These are phyloP conservation scores for Backusella macrospora DNA, from an alignment of 192 early-diverging fungal species.

Conservation along the genomic window DNA sequence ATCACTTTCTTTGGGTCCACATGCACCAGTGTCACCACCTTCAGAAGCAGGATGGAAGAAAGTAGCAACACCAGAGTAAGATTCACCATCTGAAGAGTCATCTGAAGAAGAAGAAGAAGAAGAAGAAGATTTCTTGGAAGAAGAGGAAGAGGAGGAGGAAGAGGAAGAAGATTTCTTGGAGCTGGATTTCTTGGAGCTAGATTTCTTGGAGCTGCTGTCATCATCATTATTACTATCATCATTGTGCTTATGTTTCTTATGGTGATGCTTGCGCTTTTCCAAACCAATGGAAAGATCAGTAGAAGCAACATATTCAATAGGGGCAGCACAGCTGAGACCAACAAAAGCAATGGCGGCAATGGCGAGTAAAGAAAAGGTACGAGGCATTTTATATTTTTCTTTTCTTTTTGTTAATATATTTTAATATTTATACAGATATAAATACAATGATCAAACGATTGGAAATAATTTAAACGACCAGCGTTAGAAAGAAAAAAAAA, in stretches of 20 bases:
- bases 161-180: not conserved
- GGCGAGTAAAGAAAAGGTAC: not conserved
- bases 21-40: slow-evolving; percentile 33
- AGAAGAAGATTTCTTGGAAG: not conserved
- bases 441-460: not conserved
- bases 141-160: no score
- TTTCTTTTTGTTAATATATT: not conserved
- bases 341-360: slow-evolving; percentile 5
- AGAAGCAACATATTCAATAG: not conserved
- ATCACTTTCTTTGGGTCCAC: slow-evolving; percentile 28
- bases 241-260: not conserved
- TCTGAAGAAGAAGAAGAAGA: not conserved
- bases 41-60: slow-evolving; percentile 37
- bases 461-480: not conserved
- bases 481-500: not conserved
- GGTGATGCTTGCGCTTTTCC: not conserved
- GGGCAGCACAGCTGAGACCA: slow-evolving; percentile 11
- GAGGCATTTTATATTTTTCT: not conserved
- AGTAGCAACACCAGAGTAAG: slow-evolving; percentile 26
- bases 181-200: not conserved
- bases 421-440: not conserved
- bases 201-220: not conserved
- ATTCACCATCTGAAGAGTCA: not conserved
- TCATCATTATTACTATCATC: slow-evolving; percentile 1
- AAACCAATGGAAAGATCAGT: not conserved